Evolutionary conservation across 1,139 yeast genomes (phyloP), one percentile per base, ranked within the genome.

Genomic region (Yamadazyma triangularis): DNA sequence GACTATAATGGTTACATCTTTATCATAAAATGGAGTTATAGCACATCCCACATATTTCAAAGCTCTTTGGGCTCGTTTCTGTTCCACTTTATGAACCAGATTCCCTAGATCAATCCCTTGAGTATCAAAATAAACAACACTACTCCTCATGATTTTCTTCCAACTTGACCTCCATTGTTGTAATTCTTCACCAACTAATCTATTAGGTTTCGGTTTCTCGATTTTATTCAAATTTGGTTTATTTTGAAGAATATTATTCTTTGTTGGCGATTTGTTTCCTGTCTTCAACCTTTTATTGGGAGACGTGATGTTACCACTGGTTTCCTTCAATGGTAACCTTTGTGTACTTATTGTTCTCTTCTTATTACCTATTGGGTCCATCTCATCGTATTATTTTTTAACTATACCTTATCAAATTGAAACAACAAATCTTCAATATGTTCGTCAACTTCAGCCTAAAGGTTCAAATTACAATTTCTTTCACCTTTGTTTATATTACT

Each of bases 161-260:
- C 96, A 89, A 34, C 81, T 78, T 30, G 68, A 68, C 50, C 85
- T 89, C 97, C 97, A 89, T 42, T 70, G 73, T 31, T 63, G 58
- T 32, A 81, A 54, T 40, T 80, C 86, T 26, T 64, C 73, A 2
- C 73, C 75, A 1, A 60, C 67, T 15, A 67, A 50, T 13, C 72
- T 44, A 23, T 53, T 40, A 3, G 40, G 39, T 24, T 37, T 39
- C 13, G 49, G 28, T 26, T 35, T 40, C 13, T 35, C 37, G 8
- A 24, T 28, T 19, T 33, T 34, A 16, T 31, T 15, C 14, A 7
- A 16, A 18, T 7, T 18, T 7, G 20, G 20, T 18, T 18, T 12
- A 14, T 10, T 21, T 25, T 25, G 12, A n/a, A 21, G 23, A n/a
- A 21, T 21, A 21, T 10, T 8, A 6, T 7, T 8, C n/a, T 21